phyloP scores from a whole-genome alignment of 2,329 filamentous ascomycete species.

The Didymella arachidicola region DNA sequence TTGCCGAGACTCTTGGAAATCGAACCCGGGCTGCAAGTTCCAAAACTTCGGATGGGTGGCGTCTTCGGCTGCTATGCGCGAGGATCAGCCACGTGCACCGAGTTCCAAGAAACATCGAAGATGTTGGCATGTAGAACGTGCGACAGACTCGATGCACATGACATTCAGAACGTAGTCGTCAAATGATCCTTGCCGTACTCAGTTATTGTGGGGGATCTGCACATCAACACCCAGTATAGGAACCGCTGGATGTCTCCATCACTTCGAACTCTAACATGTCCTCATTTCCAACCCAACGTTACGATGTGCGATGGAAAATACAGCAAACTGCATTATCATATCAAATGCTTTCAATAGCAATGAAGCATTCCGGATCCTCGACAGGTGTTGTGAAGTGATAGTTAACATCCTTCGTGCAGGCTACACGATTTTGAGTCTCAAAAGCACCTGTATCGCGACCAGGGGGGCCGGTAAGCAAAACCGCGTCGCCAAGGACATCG shows the following conservation, averaged over 20 bases:
- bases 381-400: background rate
- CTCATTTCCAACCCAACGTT: background rate
- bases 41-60: no score
- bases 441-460: background rate
- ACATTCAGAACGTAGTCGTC: background rate
- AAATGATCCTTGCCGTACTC: background rate
- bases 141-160: background rate
- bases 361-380: background rate
- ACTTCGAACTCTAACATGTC: background rate
- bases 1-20: background rate
- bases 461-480: background rate
- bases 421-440: background rate
- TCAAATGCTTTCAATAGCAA: background rate
- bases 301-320: background rate
- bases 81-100: background rate
- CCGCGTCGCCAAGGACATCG: background rate
- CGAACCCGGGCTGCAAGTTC: conserved; percentile 3
- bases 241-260: background rate
- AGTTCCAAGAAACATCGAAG: background rate
- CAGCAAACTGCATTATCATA: conserved; percentile 1
- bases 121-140: background rate
- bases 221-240: background rate
- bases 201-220: conserved; percentile 8
- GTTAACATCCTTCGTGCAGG: background rate
- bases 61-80: no score